Base-by-base conservation (phyloP, 1,284 basidiomycete genomes). In the Naganishia sp. region DNA sequence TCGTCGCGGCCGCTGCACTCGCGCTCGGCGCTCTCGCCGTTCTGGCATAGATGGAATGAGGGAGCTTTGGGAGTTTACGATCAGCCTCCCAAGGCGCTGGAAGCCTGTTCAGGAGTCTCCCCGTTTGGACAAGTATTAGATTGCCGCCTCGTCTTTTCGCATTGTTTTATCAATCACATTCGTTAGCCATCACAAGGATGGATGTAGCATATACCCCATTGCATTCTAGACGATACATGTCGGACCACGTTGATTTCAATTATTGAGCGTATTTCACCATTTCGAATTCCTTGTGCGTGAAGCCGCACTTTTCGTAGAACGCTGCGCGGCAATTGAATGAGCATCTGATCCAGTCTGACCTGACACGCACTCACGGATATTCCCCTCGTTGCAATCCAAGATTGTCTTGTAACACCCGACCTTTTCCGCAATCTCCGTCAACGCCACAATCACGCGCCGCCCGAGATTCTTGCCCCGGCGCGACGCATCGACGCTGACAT, bases 251-350 rank as follows among this genome's bases (percentile, higher is more conserved):
- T 57, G 28, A 53, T 17, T 1, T 39, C 52, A 41, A 9, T 13
- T 52, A 52, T 25, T 28, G 39, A n/a, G 58, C 58, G 35, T 61
- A 61, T 28, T 61, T 61, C 21, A 61, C 92, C 92, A 95, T 96
- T 80, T 94, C 90, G 73, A 85, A 87, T 79, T 93, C 92, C 80
- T 92, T 94, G 81, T 87, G 88, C 77, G 85, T 83, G 74, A 85
- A 95, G 0, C 94, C 94, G 77, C 95, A 99, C 81, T 97, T 98
- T 80, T 92, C 84, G 79, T 99, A 99, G 82, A 99, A 99, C 0
- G 91, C 92, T 94, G 76, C 51, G 15, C 1, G n/a, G 31, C 31
- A 32, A 3, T 51, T 15, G 31, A 41, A 43, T 21, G 28, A n/a
- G 3, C 28, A 31, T 3, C 15, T 6, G 11, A n/a, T 43, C n/a